Base-by-base conservation (phyloP, 306 rosid species). In the Trichosanthes cucumerina region DNA sequence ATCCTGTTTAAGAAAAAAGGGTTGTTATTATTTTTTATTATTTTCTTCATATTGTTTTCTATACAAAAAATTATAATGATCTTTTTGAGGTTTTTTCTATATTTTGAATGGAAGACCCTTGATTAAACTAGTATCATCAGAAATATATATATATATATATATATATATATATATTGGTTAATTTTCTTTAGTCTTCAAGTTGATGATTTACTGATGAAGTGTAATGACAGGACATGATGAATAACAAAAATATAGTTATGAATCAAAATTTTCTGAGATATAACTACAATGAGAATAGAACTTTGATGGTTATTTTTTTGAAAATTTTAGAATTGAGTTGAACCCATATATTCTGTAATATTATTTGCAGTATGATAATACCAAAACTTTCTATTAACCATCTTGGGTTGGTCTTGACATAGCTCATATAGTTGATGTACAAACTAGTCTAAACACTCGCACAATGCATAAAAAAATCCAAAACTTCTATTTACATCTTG, bases 1-100 rank as follows among this genome's bases (percentile, higher is more conserved):
- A 74, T 74, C 62, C 63, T 80, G 82, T 83, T 65, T 82, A 71
- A 80, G 44, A 64, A 26, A 43, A 80, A 77, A 47, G 39, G 34
- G 7, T 26, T 3, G 2, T 59, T n/a, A 2, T 11, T n/a, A 41
- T 68, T 70, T 4, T 70, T 68, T 70, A 41, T 68, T 70, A 9
- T 70, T 65, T 63, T 1, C 49, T 70, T 18, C 38, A 5, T 44
- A 23, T 46, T 26, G 7, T 38, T 71, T 23, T 24, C 76, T 68
- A 41, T 11, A 15, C 52, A 68, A 11, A 10, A 68, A 68, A 26
- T 23, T 58, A 36, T 12, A 58, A 24, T 24, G 16, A 23, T 23
- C 6, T 11, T 58, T 57, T 58, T 26, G 6, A 14, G 10, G 10
- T 11, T 24, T 11, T 4, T 9, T 24, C 24, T 7, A 11, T 1